Conservation (phyloP, 2,329 filamentous ascomycete species). For the Nemania sp. region DNA sequence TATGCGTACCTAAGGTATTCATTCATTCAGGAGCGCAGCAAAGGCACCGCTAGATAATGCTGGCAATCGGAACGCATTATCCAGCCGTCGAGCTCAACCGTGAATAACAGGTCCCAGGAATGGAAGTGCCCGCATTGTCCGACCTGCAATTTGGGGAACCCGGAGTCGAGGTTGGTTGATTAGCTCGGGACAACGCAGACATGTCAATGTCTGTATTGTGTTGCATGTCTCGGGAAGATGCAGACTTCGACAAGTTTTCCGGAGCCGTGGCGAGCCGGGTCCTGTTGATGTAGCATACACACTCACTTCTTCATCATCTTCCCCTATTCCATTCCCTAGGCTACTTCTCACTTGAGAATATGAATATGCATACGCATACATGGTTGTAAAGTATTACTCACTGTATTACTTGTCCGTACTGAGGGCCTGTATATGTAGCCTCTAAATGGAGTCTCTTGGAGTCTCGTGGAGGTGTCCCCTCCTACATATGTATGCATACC, state of each 20-base stretch:
- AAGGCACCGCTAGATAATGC: constrained; percentile 30
- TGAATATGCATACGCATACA: neutral
- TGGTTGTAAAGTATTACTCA: too few species aligned
- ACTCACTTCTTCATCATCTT: neutral
- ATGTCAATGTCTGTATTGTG: constrained; percentile 34
- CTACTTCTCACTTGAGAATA: neutral
- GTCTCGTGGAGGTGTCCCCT: too few species aligned
- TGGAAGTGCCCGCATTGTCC: constrained; percentile 26
- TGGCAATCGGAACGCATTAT: constrained; percentile 33
- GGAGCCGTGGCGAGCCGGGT: constrained; percentile 35
- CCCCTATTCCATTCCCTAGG: too few species aligned
- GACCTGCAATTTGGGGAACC: constrained; percentile 31
- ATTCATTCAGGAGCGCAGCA: neutral
- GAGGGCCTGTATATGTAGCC: too few species aligned
- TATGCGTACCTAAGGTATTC: too few species aligned
- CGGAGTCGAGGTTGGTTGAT: constrained; percentile 27
- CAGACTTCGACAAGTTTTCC: constrained; percentile 35
- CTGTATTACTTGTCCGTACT: neutral
- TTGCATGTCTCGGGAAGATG: constrained; percentile 39
- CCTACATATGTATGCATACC: too few species aligned
- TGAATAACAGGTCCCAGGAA: constrained; percentile 30
- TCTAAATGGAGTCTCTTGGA: neutral
- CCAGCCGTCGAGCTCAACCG: constrained; percentile 27
- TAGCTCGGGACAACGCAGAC: constrained; percentile 30
- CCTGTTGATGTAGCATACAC: constrained; percentile 12